Conservation (phyloP, 352 stramenopile species). For the Globisporangium abappressorium region DNA sequence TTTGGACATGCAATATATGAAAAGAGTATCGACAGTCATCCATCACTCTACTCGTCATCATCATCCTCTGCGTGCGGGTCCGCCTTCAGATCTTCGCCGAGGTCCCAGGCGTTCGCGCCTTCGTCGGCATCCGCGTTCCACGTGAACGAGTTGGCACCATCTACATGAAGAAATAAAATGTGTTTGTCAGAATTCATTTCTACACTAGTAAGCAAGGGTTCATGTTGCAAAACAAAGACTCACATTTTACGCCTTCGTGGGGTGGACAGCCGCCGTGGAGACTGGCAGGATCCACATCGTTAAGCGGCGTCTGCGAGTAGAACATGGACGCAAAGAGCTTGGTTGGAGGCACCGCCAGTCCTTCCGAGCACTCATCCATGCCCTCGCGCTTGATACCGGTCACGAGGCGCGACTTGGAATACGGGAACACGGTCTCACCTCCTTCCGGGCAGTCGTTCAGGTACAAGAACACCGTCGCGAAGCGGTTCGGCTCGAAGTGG, state of each 20-base stretch:
- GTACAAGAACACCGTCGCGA: constrained; percentile 95
- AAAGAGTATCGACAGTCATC: neutral
- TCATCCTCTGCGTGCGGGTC: constrained; percentile 12
- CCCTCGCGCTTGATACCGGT: constrained; percentile 59
- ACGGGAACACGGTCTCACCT: constrained; percentile 93
- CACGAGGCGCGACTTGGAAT: constrained; percentile 54
- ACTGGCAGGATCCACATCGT: constrained; percentile 51
- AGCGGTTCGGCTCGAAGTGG: constrained; percentile 88
- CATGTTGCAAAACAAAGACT: constrained; percentile 16
- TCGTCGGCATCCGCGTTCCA: constrained; percentile 70
- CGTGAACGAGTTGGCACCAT: constrained; percentile 66
- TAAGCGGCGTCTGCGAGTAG: constrained; percentile 66
- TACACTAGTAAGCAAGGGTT: neutral
- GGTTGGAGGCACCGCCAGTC: constrained; percentile 56
- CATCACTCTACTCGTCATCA: constrained; percentile 3
- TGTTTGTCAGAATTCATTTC: constrained; percentile 3
- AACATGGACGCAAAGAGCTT: constrained; percentile 74
- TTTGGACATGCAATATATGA: neutral
- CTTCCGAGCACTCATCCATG: constrained; percentile 64
- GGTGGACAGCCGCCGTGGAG: constrained; percentile 65
- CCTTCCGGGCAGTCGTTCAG: constrained; percentile 91
- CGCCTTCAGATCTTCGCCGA: constrained; percentile 40
- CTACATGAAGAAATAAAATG: constrained; percentile 22
- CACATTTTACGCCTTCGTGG: constrained; percentile 59
- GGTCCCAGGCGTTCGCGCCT: constrained; percentile 55